Conservation (phyloP, 306 rosid genomes). For the Cicer arietinum region DNA sequence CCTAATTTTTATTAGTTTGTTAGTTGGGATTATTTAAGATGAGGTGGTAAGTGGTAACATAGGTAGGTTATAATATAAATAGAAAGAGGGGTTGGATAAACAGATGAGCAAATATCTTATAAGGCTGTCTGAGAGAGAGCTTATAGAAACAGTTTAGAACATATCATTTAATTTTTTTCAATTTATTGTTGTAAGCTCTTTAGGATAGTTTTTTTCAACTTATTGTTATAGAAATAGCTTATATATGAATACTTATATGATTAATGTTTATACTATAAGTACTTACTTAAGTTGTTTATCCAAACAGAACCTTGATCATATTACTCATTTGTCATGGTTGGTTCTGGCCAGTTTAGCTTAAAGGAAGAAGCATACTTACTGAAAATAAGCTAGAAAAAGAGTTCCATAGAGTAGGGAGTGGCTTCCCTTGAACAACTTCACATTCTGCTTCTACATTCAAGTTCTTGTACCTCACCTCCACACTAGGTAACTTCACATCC, state of each 20-base stretch:
- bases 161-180: no score
- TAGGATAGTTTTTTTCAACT: no score
- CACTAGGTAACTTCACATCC: constrained; percentile 56
- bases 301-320: no score
- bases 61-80: neutral
- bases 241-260: no score
- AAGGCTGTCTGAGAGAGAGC: no score
- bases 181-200: no score
- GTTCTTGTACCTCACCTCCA: constrained; percentile 64
- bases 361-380: constrained; percentile 50
- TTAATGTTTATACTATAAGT: no score
- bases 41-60: neutral
- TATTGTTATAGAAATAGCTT: no score
- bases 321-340: constrained; percentile 12
- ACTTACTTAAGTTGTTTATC: no score
- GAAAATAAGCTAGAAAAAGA: constrained; percentile 51
- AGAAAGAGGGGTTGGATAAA: neutral
- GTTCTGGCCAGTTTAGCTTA: constrained; percentile 28
- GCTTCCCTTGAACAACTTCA: constrained; percentile 67
- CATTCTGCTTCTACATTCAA: constrained; percentile 58
- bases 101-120: no score
- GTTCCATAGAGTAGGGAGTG: constrained; percentile 70
- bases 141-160: no score
- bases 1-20: neutral
- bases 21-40: neutral